Conservation (phyloP, 2,329 filamentous ascomycete species). For the Akanthomyces muscarius region DNA sequence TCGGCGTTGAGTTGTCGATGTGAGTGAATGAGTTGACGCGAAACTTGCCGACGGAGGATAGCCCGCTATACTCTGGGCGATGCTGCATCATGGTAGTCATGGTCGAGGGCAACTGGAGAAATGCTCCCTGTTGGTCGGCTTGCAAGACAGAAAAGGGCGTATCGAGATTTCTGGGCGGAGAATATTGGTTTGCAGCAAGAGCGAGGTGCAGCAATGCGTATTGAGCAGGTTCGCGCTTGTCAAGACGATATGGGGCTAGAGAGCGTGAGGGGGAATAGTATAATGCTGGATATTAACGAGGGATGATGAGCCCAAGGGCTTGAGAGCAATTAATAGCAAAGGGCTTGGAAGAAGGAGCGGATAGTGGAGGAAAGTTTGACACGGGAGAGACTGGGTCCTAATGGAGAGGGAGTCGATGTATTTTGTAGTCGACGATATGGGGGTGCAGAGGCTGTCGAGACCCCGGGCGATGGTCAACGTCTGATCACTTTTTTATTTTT, state of each 20-base stretch:
- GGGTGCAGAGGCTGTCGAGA: constrained; percentile 13
- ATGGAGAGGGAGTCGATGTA: constrained; percentile 24
- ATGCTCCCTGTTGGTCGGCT: constrained; percentile 4
- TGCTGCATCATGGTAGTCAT: constrained; percentile 18
- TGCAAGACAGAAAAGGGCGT: constrained; percentile 19
- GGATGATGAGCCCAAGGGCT: constrained; percentile 14
- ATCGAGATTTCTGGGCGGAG: background rate
- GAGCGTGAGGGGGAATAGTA: constrained; percentile 16
- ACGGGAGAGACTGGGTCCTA: constrained; percentile 7
- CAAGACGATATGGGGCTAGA: constrained; percentile 9
- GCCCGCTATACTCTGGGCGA: constrained; percentile 18
- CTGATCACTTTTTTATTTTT: constrained; percentile 14
- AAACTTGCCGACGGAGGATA: constrained; percentile 21
- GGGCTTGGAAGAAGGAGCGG: constrained; percentile 12
- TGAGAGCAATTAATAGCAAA: background rate
- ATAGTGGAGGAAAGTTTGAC: constrained; percentile 14
- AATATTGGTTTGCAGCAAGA: constrained; percentile 4
- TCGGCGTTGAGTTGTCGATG: constrained; percentile 19
- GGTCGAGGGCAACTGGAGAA: background rate
- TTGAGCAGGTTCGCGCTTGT: constrained; percentile 3
- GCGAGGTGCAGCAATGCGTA: background rate
- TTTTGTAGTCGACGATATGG: constrained; percentile 18
- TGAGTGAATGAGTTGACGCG: constrained; percentile 23
- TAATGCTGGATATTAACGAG: constrained; percentile 14
- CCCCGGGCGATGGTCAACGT: constrained; percentile 11